Evolutionary conservation across 495 filamentous ascomycete species (phyloP).

Genomic region (Alectoria sarmentosa): DNA sequence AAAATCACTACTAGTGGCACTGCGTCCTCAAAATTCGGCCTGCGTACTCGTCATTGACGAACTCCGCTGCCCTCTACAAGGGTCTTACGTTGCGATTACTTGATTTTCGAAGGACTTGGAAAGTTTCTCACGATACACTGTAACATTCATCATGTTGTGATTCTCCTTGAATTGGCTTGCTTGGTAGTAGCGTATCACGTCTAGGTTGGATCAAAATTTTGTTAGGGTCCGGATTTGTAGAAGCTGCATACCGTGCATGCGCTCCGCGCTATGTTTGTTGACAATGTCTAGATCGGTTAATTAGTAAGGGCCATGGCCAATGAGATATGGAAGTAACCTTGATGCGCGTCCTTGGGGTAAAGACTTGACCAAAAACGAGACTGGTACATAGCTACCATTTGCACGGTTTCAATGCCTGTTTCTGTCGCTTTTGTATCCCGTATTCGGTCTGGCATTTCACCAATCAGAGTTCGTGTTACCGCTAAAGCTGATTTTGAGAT

Average conservation of each 20-base stretch:
- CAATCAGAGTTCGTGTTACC: constrained; percentile 88
- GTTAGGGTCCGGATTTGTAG: not conserved
- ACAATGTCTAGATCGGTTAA: constrained; percentile 1
- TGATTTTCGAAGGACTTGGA: constrained; percentile 81
- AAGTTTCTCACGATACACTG: constrained; percentile 61
- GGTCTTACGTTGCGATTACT: constrained; percentile 70
- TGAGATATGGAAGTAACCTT: constrained; percentile 14
- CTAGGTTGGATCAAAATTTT: constrained; percentile 31
- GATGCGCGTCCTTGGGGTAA: constrained; percentile 37
- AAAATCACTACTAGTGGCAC: constrained; percentile 67
- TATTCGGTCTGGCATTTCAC: constrained; percentile 79
- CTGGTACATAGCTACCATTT: constrained; percentile 49
- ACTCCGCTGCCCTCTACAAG: constrained; percentile 27
- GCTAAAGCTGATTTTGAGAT: constrained; percentile 89
- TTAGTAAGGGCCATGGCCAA: not conserved
- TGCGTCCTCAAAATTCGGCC: constrained; percentile 45
- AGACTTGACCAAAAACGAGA: constrained; percentile 54
- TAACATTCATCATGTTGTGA: constrained; percentile 66
- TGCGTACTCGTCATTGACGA: constrained; percentile 26
- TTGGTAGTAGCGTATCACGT: constrained; percentile 71
- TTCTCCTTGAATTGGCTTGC: constrained; percentile 58
- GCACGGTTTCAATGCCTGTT: constrained; percentile 42
- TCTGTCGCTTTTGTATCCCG: constrained; percentile 40
- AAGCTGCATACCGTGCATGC: constrained; percentile 46
- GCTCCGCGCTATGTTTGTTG: constrained; percentile 32